Evolutionary conservation across 768 basidiomycete species (phyloP).

Genomic region (Pleurotus eryngii): DNA sequence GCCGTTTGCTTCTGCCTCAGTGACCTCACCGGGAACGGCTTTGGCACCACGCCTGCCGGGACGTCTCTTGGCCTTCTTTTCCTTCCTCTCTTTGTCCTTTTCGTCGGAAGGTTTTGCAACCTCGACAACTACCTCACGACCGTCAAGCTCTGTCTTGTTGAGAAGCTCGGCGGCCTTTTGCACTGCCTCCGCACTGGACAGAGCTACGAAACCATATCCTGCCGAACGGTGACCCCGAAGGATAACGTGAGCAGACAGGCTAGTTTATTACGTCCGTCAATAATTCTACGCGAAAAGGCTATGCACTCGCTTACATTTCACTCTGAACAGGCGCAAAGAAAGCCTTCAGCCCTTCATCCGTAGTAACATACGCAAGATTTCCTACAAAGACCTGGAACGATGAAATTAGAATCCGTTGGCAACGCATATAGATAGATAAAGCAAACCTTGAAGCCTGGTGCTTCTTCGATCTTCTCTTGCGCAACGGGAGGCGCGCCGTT

Average conservation of each 20-base stretch:
- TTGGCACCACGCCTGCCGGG: conserved; percentile 84
- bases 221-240: conserved; percentile 81
- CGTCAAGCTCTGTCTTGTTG: conserved; percentile 86
- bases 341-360: conserved; percentile 92
- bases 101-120: conserved; percentile 88
- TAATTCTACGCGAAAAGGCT: conserved; percentile 26
- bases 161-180: conserved; percentile 83
- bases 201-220: conserved; percentile 91
- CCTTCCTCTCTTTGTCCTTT: conserved; percentile 86
- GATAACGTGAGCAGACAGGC: conserved; percentile 83
- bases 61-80: conserved; percentile 75
- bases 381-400: conserved; percentile 81
- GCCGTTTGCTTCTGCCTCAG: conserved; percentile 86
- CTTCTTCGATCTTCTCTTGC: conserved; percentile 66
- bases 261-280: conserved; percentile 26
- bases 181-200: conserved; percentile 77
- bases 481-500: conserved; percentile 81
- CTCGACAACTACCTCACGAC: conserved; percentile 87
- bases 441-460: conserved; percentile 74
- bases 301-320: conserved; percentile 74
- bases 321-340: conserved; percentile 86
- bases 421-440: conserved; percentile 14
- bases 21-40: conserved; percentile 85
- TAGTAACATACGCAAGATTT: conserved; percentile 92
- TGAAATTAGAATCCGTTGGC: conserved; percentile 6